phyloP scores from a whole-genome alignment of 176 grass and related monocot genomes.

The Stipa capillata region DNA sequence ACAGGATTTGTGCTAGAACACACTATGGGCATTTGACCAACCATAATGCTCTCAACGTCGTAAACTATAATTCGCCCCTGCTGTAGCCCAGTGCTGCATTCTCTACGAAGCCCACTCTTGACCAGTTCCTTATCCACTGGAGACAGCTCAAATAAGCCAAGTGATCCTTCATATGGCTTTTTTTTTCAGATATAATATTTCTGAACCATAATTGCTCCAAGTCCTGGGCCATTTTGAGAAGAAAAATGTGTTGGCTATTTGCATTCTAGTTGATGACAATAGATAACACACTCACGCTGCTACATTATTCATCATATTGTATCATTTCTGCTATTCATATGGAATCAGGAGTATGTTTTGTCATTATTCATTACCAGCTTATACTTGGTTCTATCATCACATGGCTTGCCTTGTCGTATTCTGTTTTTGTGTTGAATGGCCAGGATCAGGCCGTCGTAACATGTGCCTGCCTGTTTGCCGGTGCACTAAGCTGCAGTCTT shows the following conservation, averaged over 20 bases:
- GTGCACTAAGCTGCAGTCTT: background rate
- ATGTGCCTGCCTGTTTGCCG: background rate
- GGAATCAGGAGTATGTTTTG: background rate
- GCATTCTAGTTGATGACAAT: background rate
- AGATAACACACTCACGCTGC: background rate
- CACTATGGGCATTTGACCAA: background rate
- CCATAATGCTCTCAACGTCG: background rate
- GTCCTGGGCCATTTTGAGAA: background rate
- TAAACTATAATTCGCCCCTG: background rate
- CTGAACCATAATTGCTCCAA: background rate
- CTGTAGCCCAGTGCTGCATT: background rate
- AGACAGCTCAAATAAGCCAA: background rate
- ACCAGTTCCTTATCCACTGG: background rate
- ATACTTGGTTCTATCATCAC: no score
- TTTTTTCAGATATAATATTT: background rate
- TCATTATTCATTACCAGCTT: background rate
- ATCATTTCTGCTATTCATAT: background rate
- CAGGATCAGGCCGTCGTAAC: background rate
- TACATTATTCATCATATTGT: background rate
- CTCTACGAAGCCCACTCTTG: background rate
- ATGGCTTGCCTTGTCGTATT: background rate
- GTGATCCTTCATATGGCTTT: background rate
- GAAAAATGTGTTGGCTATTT: background rate
- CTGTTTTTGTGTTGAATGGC: background rate
- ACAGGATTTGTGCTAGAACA: background rate